phyloP scores from a whole-genome alignment of 345 rosid species.

The Brassica nigra region DNA sequence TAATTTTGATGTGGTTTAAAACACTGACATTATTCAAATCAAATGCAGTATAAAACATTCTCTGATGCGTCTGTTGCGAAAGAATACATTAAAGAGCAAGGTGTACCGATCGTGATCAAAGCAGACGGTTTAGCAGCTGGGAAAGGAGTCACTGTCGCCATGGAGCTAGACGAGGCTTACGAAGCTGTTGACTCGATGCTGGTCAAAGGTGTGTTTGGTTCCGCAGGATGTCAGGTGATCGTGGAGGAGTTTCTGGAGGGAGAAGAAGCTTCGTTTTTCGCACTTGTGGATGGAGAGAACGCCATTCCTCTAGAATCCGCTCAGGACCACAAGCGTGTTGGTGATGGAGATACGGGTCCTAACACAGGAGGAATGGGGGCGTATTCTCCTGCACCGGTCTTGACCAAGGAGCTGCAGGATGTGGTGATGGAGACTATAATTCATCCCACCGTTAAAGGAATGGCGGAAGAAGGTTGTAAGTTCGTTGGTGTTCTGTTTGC shows the following conservation, averaged over 20 bases:
- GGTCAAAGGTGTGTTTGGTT: constrained; percentile 73
- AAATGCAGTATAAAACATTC: constrained; percentile 70
- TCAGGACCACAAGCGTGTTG: constrained; percentile 94
- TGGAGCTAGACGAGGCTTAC: constrained; percentile 74
- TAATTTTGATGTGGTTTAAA: background rate
- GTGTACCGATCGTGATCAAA: constrained; percentile 81
- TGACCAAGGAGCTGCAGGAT: constrained; percentile 71
- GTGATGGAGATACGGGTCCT: constrained; percentile 95
- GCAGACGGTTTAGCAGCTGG: constrained; percentile 99
- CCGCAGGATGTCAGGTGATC: constrained; percentile 74
- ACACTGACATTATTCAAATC: background rate
- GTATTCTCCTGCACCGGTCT: constrained; percentile 84
- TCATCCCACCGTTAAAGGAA: constrained; percentile 85
- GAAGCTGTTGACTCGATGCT: constrained; percentile 94
- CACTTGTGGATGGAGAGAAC: constrained; percentile 91
- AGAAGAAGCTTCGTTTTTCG: constrained; percentile 95
- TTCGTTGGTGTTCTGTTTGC: constrained; percentile 89
- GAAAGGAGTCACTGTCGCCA: constrained; percentile 88
- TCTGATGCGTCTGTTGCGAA: constrained; percentile 69
- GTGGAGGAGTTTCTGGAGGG: constrained; percentile 90
- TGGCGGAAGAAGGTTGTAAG: constrained; percentile 93
- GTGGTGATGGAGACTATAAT: constrained; percentile 83
- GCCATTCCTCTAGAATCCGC: constrained; percentile 94
- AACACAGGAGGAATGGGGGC: constrained; percentile 99
- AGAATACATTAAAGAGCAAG: constrained; percentile 71